Percentiles rank a stretch among this genome's conserved stretches.
These are phyloP conservation scores for Hsuehochloa calcarea DNA, from an alignment of 176 grass and related monocot species.

Conservation along the genomic window DNA sequence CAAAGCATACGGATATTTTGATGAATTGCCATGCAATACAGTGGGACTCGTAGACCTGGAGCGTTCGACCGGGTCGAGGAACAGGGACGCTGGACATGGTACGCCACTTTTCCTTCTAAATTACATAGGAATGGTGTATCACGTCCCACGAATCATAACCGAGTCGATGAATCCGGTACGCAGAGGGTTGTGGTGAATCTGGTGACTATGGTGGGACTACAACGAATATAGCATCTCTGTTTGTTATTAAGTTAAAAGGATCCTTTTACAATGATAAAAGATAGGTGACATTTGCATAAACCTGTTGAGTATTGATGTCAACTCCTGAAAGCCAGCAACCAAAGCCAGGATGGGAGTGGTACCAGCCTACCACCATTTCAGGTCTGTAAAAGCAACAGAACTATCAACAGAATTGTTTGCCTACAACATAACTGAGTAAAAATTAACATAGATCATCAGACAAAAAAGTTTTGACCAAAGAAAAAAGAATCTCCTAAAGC, in stretches of 20 bases:
- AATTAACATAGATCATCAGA: background rate
- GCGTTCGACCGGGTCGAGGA: too few species aligned
- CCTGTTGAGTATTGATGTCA: slow-evolving; percentile 91
- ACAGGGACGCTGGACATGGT: too few species aligned
- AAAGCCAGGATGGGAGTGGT: slow-evolving; percentile 91
- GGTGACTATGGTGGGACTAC: background rate
- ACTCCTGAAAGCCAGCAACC: slow-evolving; percentile 96
- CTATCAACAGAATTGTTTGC: slow-evolving; percentile 3
- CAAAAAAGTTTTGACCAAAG: background rate
- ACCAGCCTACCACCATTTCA: slow-evolving; percentile 96
- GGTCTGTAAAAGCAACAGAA: slow-evolving; percentile 53
- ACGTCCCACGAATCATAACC: too few species aligned
- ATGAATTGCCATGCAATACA: background rate
- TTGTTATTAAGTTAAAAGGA: background rate
- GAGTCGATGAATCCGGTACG: too few species aligned
- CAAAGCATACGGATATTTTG: background rate
- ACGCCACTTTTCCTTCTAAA: too few species aligned
- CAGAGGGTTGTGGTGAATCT: too few species aligned
- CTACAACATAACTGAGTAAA: background rate
- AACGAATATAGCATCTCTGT: background rate
- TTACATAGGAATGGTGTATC: too few species aligned
- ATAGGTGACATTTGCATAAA: background rate
- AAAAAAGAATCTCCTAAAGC: background rate
- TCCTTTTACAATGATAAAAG: slow-evolving; percentile 4
- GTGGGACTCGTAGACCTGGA: background rate